These are phyloP conservation scores for Yamadazyma sp. DNA, from an alignment of 1,139 yeast genomes.

Conservation along the genomic window DNA sequence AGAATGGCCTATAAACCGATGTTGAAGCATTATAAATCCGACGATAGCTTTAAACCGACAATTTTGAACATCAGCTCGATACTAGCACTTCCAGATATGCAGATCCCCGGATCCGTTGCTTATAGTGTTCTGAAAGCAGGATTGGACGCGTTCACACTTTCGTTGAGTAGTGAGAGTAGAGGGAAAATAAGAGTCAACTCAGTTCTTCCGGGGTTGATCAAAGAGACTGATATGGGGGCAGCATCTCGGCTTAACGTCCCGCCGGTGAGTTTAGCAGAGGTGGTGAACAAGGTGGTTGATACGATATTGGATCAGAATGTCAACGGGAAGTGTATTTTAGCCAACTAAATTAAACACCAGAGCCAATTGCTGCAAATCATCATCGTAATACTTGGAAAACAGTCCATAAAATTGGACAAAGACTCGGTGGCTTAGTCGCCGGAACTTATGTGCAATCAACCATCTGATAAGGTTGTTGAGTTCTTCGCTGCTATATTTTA, in stretches of 20 bases:
- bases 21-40: slow-evolving; percentile 28
- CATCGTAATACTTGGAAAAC: slow-evolving; percentile 9
- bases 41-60: slow-evolving; percentile 20
- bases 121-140: slow-evolving; percentile 87
- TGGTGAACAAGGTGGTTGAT: slow-evolving; percentile 27
- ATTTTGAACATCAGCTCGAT: slow-evolving; percentile 74
- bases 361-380: slow-evolving; percentile 10
- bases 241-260: slow-evolving; percentile 24
- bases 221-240: slow-evolving; percentile 71
- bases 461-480: slow-evolving; percentile 14
- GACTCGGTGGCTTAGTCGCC: slow-evolving; percentile 3
- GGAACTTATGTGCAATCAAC: slow-evolving; percentile 8
- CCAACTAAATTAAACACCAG: not conserved
- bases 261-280: slow-evolving; percentile 22
- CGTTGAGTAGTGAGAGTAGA: slow-evolving; percentile 64
- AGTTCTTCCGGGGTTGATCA: slow-evolving; percentile 70
- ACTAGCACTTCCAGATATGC: slow-evolving; percentile 46
- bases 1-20: slow-evolving; percentile 47
- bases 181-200: slow-evolving; percentile 58
- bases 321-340: slow-evolving; percentile 37
- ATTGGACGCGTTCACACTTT: slow-evolving; percentile 60
- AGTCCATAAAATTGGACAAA: slow-evolving; percentile 14
- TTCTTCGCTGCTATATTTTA: slow-evolving; percentile 9
- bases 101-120: slow-evolving; percentile 62
- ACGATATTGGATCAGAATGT: slow-evolving; percentile 30